These are phyloP conservation scores for Jaapia argillacea DNA, from an alignment of 768 basidiomycete genomes.

Conservation along the genomic window DNA sequence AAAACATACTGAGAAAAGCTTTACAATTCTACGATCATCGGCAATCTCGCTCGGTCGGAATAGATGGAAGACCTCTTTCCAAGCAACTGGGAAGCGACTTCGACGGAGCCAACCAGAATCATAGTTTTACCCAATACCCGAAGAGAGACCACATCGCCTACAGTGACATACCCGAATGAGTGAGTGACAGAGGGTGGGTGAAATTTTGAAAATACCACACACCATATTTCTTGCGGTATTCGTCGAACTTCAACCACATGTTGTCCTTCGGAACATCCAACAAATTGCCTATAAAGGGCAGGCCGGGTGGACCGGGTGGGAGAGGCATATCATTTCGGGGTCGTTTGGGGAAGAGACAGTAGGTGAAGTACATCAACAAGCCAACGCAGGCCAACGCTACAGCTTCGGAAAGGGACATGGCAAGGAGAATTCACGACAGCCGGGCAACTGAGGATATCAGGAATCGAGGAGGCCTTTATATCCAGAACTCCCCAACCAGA, in stretches of 20 bases:
- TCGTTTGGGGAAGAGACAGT: too few relatives aligned
- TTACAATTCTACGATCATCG: slow-evolving; percentile 14
- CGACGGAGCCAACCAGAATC: background rate
- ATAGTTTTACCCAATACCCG: background rate
- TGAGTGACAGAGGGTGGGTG: background rate
- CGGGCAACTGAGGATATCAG: too few relatives aligned
- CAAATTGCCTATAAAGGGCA: slow-evolving; percentile 6
- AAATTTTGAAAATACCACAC: slow-evolving; percentile 23
- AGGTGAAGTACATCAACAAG: too few relatives aligned
- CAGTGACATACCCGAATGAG: slow-evolving; percentile 12
- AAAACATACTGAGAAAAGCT: too few relatives aligned
- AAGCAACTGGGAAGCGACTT: background rate
- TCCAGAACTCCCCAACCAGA: too few relatives aligned
- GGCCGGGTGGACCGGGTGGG: background rate
- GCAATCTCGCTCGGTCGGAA: slow-evolving; percentile 17
- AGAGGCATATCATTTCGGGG: background rate
- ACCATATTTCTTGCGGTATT: slow-evolving; percentile 9
- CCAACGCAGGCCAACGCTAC: too few relatives aligned
- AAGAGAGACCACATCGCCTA: slow-evolving; percentile 6
- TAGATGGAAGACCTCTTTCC: background rate
- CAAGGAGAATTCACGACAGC: too few relatives aligned
- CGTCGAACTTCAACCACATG: slow-evolving; percentile 7
- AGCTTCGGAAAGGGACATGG: too few relatives aligned
- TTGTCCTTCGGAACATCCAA: slow-evolving; percentile 8
- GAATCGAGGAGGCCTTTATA: too few relatives aligned